Percentiles rank a stretch among this genome's conserved stretches.
Conservation (phyloP, 2,329 filamentous ascomycete species). For the Calonectria pseudoreteaudii region DNA sequence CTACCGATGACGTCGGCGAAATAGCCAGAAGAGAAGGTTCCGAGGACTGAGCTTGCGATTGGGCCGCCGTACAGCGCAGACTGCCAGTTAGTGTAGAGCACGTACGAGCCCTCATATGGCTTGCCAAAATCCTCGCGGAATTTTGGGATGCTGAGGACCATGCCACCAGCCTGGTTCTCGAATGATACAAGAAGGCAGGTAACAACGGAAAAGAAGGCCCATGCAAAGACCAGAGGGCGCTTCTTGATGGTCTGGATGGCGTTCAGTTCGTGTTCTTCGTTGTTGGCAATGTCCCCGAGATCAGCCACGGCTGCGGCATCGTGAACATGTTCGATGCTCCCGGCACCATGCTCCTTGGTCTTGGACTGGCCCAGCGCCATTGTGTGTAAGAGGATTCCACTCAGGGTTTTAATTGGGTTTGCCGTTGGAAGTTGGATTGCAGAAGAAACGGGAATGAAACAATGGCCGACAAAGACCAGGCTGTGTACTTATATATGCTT, state of each 20-base stretch:
- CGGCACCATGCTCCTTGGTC: slow-evolving; percentile 18
- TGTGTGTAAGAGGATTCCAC: too few relatives aligned
- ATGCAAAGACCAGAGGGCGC: slow-evolving; percentile 18
- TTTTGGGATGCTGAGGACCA: slow-evolving; percentile 22
- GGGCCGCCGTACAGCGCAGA: slow-evolving; percentile 23
- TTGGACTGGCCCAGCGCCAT: slow-evolving; percentile 20
- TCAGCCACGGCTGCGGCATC: slow-evolving; percentile 17
- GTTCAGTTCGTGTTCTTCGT: slow-evolving; percentile 24
- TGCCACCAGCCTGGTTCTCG: slow-evolving; percentile 23
- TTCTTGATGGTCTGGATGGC: slow-evolving; percentile 22
- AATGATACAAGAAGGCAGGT: slow-evolving; percentile 28
- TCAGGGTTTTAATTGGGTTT: too few relatives aligned
- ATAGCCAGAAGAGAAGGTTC: slow-evolving; percentile 15
- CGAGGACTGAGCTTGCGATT: slow-evolving; percentile 20
- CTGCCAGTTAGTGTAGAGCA: slow-evolving; percentile 22
- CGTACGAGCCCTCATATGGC: slow-evolving; percentile 19
- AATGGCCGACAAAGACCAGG: neutral
- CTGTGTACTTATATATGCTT: slow-evolving; percentile 29
- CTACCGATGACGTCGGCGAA: slow-evolving; percentile 20
- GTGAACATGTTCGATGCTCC: slow-evolving; percentile 22
- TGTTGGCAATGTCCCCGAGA: slow-evolving; percentile 21
- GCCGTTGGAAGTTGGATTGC: neutral
- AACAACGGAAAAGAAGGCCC: slow-evolving; percentile 25
- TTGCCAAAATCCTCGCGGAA: slow-evolving; percentile 37
- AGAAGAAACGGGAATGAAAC: neutral